phyloP scores from a whole-genome alignment of 106 monocot species.

The Allium fistulosum region DNA sequence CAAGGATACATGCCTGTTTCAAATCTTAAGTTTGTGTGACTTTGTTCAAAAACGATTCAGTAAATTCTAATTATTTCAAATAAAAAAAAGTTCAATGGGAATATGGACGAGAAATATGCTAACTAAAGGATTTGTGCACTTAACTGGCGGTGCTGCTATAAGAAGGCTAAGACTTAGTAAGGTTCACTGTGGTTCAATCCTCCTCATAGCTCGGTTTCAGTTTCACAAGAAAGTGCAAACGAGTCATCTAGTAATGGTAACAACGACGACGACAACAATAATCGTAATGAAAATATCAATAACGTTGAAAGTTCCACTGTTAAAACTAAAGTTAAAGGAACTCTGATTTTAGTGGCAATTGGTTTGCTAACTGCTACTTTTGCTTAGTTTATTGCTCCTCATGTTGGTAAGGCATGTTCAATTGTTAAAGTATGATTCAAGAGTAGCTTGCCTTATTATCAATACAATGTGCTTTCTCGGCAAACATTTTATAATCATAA shows the following conservation, averaged over 20 bases:
- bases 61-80: no score
- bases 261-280: no score
- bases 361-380: conserved; percentile 61
- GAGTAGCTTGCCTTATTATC: neutral
- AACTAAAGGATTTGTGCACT: no score
- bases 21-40: no score
- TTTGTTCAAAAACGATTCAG: no score
- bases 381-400: conserved; percentile 87
- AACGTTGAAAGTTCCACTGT: conserved; percentile 21
- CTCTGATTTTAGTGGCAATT: conserved; percentile 58
- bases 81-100: no score
- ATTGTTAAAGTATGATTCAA: neutral
- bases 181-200: conserved; percentile 90
- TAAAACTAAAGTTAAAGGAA: conserved; percentile 59
- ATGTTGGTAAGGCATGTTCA: conserved; percentile 67
- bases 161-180: conserved; percentile 89
- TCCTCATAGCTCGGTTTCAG: conserved; percentile 24
- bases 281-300: conserved; percentile 33
- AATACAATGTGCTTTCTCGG: no score
- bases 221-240: conserved; percentile 37
- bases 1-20: no score
- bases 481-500: no score
- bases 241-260: no score
- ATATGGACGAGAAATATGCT: no score
- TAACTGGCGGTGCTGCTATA: conserved; percentile 79